Evolutionary conservation across 2,329 filamentous ascomycete genomes (phyloP).

Genomic region (Fusarium continuum): DNA sequence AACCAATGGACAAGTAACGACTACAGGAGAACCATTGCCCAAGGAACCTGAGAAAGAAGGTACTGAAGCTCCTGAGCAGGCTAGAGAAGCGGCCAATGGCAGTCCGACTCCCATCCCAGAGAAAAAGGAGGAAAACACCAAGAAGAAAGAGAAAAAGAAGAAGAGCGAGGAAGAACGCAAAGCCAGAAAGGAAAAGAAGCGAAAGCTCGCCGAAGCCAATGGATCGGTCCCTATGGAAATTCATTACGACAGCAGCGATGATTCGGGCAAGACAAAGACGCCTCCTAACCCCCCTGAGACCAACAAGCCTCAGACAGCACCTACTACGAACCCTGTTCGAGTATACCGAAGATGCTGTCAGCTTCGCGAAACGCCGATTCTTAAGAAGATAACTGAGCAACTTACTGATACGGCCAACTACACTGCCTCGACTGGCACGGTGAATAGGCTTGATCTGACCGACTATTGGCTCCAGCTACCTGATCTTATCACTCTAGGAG

Average conservation of each 20-base stretch:
- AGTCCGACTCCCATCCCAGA: constrained; percentile 27
- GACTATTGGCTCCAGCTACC: constrained; percentile 84
- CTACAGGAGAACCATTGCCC: constrained; percentile 51
- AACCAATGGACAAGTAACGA: constrained; percentile 50
- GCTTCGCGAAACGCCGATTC: constrained; percentile 87
- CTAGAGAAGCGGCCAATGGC: constrained; percentile 38
- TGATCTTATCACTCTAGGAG: constrained; percentile 87
- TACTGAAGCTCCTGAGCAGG: constrained; percentile 39
- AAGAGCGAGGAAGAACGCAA: constrained; percentile 92
- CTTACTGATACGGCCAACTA: constrained; percentile 76
- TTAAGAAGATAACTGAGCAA: constrained; percentile 92
- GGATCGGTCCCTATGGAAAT: constrained; percentile 87
- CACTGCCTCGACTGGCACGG: constrained; percentile 74
- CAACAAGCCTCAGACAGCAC: constrained; percentile 54
- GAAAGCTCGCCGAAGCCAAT: constrained; percentile 85
- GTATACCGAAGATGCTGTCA: constrained; percentile 97
- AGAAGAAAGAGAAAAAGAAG: constrained; percentile 97
- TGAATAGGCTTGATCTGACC: constrained; percentile 83
- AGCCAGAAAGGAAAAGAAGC: constrained; percentile 88
- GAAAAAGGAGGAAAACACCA: constrained; percentile 58
- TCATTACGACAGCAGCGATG: constrained; percentile 74
- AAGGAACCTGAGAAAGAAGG: constrained; percentile 54
- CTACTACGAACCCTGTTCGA: constrained; percentile 88
- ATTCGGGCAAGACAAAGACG: constrained; percentile 49
- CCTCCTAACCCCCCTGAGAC: constrained; percentile 24